Conservation (phyloP, 306 rosid genomes). For the Aeschynomene evenia region DNA sequence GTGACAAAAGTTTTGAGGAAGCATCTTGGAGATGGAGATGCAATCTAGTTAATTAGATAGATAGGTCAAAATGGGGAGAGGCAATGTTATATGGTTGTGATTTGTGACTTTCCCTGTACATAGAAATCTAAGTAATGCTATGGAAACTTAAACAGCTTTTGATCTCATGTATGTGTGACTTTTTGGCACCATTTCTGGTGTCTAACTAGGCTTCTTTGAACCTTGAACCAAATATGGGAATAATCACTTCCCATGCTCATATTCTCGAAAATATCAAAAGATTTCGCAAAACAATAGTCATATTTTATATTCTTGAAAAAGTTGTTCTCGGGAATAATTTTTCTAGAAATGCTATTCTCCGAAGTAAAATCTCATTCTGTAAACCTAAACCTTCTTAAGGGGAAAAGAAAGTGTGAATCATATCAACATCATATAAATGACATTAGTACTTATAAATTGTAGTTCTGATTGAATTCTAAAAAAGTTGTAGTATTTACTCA, state of each 20-base stretch:
- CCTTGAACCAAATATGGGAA: no score
- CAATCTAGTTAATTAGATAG: constrained; percentile 29
- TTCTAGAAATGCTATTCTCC: no score
- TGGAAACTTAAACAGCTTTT: constrained; percentile 11
- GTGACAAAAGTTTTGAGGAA: constrained; percentile 14
- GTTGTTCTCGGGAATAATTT: no score
- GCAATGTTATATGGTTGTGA: constrained; percentile 15
- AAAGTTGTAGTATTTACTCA: no score
- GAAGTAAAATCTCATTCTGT: no score
- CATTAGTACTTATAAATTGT: no score
- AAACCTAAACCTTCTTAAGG: no score
- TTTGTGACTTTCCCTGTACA: constrained; percentile 39
- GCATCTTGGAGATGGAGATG: constrained; percentile 28
- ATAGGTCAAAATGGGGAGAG: constrained; percentile 6
- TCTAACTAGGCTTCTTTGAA: constrained; percentile 17
- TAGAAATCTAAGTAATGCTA: constrained; percentile 22
- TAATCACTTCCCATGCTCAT: no score
- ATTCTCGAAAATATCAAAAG: no score
- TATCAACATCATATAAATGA: neutral
- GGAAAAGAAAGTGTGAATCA: neutral
- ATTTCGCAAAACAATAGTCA: no score
- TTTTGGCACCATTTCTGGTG: constrained; percentile 14
- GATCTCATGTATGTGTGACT: constrained; percentile 16
- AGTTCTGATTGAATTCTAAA: no score
- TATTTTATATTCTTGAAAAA: no score